A percentile compares a stretch with the other conserved stretches of the same genome.
phyloP scores from a whole-genome alignment of 805 yeast genomes.

The Ogataea corticis region DNA sequence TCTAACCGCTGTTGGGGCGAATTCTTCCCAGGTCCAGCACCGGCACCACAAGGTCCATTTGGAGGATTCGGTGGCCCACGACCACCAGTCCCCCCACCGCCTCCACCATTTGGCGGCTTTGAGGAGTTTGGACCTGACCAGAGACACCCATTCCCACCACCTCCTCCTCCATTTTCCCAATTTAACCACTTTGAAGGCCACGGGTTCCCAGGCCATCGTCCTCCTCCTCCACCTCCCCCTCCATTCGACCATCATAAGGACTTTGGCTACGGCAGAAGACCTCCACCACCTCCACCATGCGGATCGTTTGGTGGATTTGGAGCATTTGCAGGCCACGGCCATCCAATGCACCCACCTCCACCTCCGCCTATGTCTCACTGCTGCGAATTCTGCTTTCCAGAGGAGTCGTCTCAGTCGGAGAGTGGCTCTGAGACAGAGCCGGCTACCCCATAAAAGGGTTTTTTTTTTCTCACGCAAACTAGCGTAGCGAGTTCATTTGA shows the following conservation, averaged over 20 bases:
- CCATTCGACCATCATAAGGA: conserved; percentile 2
- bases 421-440: conserved; percentile 5
- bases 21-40: background rate
- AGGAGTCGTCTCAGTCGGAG: conserved; percentile 4
- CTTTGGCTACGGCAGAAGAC: background rate
- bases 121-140: background rate
- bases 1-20: background rate
- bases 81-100: background rate
- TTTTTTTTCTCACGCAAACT: background rate
- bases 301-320: background rate
- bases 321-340: background rate
- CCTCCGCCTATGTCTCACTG: conserved; percentile 1
- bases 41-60: background rate
- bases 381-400: background rate
- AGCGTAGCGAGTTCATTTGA: background rate
- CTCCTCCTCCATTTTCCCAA: conserved; percentile 4
- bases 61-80: background rate
- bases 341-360: conserved; percentile 1
- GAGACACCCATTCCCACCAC: background rate
- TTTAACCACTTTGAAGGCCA: conserved; percentile 1
- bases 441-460: background rate
- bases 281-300: background rate
- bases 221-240: conserved; percentile 10
- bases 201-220: background rate
- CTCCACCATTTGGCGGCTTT: background rate